Conservation (phyloP, 257 asterid genomes). For the Dorcoceras hygrometricum region DNA sequence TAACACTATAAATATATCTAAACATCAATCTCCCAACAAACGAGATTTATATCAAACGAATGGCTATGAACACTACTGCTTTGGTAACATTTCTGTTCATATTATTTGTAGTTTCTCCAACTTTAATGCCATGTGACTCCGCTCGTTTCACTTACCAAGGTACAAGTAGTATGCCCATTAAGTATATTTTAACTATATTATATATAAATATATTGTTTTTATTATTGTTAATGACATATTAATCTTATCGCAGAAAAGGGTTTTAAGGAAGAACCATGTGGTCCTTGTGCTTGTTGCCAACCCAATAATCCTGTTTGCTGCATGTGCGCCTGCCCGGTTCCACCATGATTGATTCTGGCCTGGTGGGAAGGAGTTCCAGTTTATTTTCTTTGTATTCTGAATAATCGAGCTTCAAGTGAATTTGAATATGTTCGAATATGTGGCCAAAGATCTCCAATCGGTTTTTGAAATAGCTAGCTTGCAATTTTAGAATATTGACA, state of each 20-base stretch:
- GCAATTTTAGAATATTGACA: no score
- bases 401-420: no score
- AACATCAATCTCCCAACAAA: no score
- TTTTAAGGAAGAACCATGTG: conserved; percentile 26
- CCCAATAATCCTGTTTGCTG: conserved; percentile 27
- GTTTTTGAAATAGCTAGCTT: no score
- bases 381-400: no score
- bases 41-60: neutral
- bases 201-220: neutral
- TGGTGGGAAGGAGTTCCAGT: no score
- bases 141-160: conserved; percentile 28
- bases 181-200: neutral
- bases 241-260: neutral
- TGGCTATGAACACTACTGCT: conserved; percentile 10
- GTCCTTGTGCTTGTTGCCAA: conserved; percentile 28
- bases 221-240: neutral
- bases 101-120: conserved; percentile 24
- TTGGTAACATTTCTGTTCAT: conserved; percentile 14
- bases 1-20: no score
- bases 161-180: neutral
- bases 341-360: no score
- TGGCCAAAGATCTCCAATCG: no score
- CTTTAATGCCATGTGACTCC: conserved; percentile 13
- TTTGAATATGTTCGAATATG: no score
- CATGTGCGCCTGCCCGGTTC: conserved; percentile 28